Percentiles rank a stretch among this genome's conserved stretches.
phyloP scores from a whole-genome alignment of 2,329 filamentous ascomycete genomes.

The Ascochyta fabae region DNA sequence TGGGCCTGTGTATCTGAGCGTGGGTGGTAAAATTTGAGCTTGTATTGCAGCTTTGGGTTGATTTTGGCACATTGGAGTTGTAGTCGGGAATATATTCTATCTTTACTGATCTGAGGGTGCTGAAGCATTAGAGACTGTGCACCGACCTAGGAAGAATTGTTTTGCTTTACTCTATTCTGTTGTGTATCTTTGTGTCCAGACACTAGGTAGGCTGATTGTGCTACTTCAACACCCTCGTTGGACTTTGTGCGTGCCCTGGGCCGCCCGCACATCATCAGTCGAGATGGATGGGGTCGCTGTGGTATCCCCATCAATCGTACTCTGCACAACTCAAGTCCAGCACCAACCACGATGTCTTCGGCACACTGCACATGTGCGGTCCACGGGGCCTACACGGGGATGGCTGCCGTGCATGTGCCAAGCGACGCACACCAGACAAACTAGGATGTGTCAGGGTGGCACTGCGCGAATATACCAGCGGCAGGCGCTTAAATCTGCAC shows the following conservation, averaged over 20 bases:
- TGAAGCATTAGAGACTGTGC: neutral
- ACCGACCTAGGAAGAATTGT: no score
- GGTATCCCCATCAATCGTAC: neutral
- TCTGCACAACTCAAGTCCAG: slow-evolving; percentile 20
- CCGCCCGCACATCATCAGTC: neutral
- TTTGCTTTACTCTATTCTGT: neutral
- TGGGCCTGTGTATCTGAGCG: slow-evolving; percentile 5
- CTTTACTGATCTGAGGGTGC: neutral
- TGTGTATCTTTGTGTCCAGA: neutral
- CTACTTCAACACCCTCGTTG: neutral
- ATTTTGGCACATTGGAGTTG: neutral
- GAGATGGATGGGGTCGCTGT: neutral
- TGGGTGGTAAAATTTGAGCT: slow-evolving; percentile 14
- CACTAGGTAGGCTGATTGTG: neutral
- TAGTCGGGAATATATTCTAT: neutral
- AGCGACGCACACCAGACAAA: slow-evolving; percentile 21
- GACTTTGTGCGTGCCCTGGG: neutral
- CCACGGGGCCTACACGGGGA: slow-evolving; percentile 21
- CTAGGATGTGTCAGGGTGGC: slow-evolving; percentile 15
- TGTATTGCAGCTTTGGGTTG: slow-evolving; percentile 3
- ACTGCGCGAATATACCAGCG: slow-evolving; percentile 26
- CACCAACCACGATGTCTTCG: slow-evolving; percentile 31
- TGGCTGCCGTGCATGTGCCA: slow-evolving; percentile 23
- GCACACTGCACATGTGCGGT: slow-evolving; percentile 26
- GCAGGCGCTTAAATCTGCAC: slow-evolving; percentile 29